phyloP scores from a whole-genome alignment of 805 yeast genomes.

The Scheffersomyces amazonensis region DNA sequence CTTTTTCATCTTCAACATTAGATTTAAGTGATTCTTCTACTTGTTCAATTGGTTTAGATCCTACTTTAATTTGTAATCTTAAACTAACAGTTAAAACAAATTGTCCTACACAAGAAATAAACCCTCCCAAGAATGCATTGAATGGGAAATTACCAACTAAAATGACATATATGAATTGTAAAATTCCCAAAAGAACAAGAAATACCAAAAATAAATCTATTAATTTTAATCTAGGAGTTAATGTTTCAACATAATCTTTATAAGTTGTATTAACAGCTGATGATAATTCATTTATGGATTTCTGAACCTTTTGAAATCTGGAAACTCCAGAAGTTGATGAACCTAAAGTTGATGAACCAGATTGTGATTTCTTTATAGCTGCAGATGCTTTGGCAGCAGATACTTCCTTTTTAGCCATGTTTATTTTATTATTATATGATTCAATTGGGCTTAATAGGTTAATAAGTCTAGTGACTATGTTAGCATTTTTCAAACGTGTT shows the following conservation, averaged over 20 bases:
- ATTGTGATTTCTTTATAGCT: conserved; percentile 16
- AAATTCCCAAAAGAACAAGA: conserved; percentile 67
- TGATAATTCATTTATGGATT: conserved; percentile 19
- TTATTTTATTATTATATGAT: background rate
- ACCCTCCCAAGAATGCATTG: conserved; percentile 95
- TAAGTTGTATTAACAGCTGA: conserved; percentile 33
- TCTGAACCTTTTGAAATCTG: background rate
- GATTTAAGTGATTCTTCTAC: conserved; percentile 2
- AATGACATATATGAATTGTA: conserved; percentile 76
- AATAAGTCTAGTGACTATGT: too few species aligned
- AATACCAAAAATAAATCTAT: conserved; percentile 78
- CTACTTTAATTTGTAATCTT: conserved; percentile 61
- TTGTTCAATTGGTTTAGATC: conserved; percentile 3
- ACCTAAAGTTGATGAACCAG: conserved; percentile 3
- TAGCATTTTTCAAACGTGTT: too few species aligned
- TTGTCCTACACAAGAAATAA: conserved; percentile 89
- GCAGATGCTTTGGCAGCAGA: conserved; percentile 2
- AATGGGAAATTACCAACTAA: conserved; percentile 90
- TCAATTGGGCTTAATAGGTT: background rate
- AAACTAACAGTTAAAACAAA: conserved; percentile 84
- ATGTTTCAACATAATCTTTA: conserved; percentile 27
- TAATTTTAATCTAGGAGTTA: conserved; percentile 52
- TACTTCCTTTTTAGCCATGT: conserved; percentile 42
- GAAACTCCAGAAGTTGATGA: conserved; percentile 4
- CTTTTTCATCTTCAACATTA: conserved; percentile 3